Evolutionary conservation across 306 rosid genomes (phyloP), one percentile per base, ranked within the genome.

Genomic region (Cucurbita argyrosperma): DNA sequence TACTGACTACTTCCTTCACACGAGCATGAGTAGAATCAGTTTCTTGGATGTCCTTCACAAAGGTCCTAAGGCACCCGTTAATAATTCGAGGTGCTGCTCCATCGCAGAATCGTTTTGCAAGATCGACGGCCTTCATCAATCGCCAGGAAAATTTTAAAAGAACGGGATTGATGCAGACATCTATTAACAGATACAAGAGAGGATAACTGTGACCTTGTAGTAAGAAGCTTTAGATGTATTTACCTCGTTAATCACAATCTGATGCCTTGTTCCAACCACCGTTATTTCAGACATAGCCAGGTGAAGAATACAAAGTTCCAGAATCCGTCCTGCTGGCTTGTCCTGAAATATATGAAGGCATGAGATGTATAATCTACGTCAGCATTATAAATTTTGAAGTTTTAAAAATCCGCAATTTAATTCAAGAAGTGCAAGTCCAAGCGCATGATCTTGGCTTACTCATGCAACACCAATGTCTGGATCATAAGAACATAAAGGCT

Each of bases 231-330:
- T 9, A 61, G 50, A 61, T 4, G 8, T 37, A 2, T 59, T 50
- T 81, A 93, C 98, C 93, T 93, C 98, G 39, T 93, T 93, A 47
- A 93, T 89, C 77, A 89, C 96, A 21, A 93, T 87, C 74, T 88
- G 94, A 87, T 90, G 92, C 61, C 85, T 78, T 12, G 97, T 89
- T 75, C 87, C 90, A 8, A 93, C 76, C 67, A 76, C 88, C 13
- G 87, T 26, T 75, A 93, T 85, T 86, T 93, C 98, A 26, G 98
- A 85, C 93, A 93, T 89, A 61, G 98, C 98, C 80, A 93, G 71
- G 82, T 88, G 98, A 79, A 93, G 98, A 80, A 93, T 90, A 80
- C 89, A 93, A 45, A 93, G 90, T 83, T 93, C 98, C 85, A 93
- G 84, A 80, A 93, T 89, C 82, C 84, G 87, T 54, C 94, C 87